Percentiles rank a stretch among this genome's conserved stretches.
Evolutionary conservation across 208 protist species (phyloP).

Genomic region (Crithidia acanthocephali): DNA sequence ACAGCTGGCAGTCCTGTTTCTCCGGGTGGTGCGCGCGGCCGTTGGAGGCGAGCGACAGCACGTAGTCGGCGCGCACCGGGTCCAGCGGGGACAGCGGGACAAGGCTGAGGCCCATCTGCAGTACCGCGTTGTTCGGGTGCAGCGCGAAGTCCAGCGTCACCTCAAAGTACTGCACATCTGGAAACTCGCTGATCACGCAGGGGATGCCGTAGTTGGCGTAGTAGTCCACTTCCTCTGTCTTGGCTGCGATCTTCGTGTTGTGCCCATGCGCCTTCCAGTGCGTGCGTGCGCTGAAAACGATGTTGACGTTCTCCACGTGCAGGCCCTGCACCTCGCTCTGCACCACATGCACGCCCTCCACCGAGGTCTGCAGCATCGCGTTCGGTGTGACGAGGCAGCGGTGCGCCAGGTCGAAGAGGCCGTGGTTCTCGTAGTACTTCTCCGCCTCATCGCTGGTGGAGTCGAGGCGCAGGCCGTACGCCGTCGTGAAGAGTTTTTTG

Average conservation of each 20-base stretch:
- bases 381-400: conserved; percentile 80
- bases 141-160: conserved; percentile 73
- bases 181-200: conserved; percentile 72
- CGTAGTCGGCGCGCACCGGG: conserved; percentile 39
- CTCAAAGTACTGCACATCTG: conserved; percentile 89
- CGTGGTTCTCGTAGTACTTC: conserved; percentile 49
- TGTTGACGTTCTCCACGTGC: conserved; percentile 75
- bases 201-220: conserved; percentile 75
- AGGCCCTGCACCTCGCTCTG: conserved; percentile 85
- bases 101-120: conserved; percentile 69
- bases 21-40: conserved; percentile 47
- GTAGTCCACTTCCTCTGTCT: conserved; percentile 47
- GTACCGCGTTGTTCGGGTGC: conserved; percentile 37
- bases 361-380: conserved; percentile 66
- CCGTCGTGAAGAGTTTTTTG: conserved; percentile 44
- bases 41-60: conserved; percentile 58
- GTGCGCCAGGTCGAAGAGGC: conserved; percentile 74
- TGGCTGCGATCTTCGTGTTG: conserved; percentile 35
- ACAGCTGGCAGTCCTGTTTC: conserved; percentile 43
- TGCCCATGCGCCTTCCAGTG: conserved; percentile 68
- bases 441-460: conserved; percentile 23
- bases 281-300: conserved; percentile 77
- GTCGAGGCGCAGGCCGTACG: conserved; percentile 27
- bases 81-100: conserved; percentile 53
- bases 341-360: conserved; percentile 70